Percentiles rank a stretch among this genome's conserved stretches.
phyloP scores from a whole-genome alignment of 441 rosid species.

The Arabidopsis hybrid region DNA sequence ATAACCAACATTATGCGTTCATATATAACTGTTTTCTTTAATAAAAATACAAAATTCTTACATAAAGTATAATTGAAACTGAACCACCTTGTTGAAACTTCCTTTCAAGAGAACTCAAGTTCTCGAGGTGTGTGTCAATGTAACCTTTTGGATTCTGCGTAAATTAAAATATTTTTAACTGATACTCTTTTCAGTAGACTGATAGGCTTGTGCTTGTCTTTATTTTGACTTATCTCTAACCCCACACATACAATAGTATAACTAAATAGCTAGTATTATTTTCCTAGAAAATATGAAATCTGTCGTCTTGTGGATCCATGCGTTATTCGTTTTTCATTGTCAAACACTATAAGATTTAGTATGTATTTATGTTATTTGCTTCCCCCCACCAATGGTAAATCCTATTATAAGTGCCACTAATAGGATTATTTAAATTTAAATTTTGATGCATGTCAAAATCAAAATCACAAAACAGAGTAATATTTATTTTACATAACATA shows the following conservation, averaged over 20 bases:
- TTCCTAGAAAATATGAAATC: conserved; percentile 25
- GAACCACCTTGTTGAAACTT: conserved; percentile 16
- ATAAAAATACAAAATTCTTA: neutral
- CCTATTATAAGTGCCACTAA: no score
- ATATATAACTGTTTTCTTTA: neutral
- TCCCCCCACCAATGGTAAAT: no score
- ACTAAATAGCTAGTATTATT: conserved; percentile 2
- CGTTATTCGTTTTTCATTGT: conserved; percentile 33
- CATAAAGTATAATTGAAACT: neutral
- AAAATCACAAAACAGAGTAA: neutral
- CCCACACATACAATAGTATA: conserved; percentile 17
- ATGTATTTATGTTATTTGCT: neutral
- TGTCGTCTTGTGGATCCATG: conserved; percentile 44
- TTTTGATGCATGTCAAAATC: neutral
- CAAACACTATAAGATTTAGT: conserved; percentile 22
- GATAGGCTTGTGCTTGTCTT: conserved; percentile 31
- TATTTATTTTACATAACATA: neutral
- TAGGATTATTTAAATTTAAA: neutral
- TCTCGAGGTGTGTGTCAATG: conserved; percentile 55
- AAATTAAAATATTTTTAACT: neutral
- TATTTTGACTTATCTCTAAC: conserved; percentile 40
- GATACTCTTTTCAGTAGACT: conserved; percentile 26
- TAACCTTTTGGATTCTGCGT: conserved; percentile 41
- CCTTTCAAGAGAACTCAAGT: conserved; percentile 57
- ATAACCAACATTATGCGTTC: neutral